Base-by-base conservation (phyloP, 2,329 filamentous ascomycete species). In the Phyllosticta citrichinensis region DNA sequence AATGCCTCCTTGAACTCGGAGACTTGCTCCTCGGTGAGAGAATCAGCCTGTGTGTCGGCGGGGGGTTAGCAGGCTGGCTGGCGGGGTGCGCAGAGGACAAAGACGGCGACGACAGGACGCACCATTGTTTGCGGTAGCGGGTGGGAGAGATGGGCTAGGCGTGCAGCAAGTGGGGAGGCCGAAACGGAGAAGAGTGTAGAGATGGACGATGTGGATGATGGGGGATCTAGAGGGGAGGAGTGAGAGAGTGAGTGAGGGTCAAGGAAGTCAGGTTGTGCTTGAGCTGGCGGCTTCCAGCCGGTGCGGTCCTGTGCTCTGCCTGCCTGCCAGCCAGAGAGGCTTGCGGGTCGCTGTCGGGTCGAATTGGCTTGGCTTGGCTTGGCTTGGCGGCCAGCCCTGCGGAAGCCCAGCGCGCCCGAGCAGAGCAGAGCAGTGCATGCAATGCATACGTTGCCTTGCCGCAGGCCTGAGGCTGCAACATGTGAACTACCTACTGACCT, bases 1-100 rank as follows among this genome's bases (percentile, higher is more conserved):
- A 99, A 99, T 61, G 94, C 94, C 83, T 99, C 94, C 89, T 97
- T 99, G 84, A 97, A 99, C 83, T 99, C 94, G 76, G 94, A 97
- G 77, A 99, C 94, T 85, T 99, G 94, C 82, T 99, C 94, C 84
- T 99, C 94, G 71, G 94, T 97, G 74, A 99, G 88, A 78, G 93
- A 93, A 77, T 99, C 94, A 77, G 93, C 93, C 93, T 97, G 76
- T n/a, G 19, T 47, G 40, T 47, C 62, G 33, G 4, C 56, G 35
- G 25, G 60, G 65, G 22, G 52, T 17, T 24, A 25, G 58, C 55
- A 47, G 52, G 54, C 19, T 47, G 52, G 54, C 19, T 47, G 54
- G 59, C 10, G 66, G 25, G 24, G 52, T 54, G 61, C 71, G 52
- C 55, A 56, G 50, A 58, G 60, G 30, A 72, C 73, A 66, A 66